Evolutionary conservation across 305 asterid genomes (phyloP), one percentile per base, ranked within the genome.

Genomic region (Fraxinus velutina): DNA sequence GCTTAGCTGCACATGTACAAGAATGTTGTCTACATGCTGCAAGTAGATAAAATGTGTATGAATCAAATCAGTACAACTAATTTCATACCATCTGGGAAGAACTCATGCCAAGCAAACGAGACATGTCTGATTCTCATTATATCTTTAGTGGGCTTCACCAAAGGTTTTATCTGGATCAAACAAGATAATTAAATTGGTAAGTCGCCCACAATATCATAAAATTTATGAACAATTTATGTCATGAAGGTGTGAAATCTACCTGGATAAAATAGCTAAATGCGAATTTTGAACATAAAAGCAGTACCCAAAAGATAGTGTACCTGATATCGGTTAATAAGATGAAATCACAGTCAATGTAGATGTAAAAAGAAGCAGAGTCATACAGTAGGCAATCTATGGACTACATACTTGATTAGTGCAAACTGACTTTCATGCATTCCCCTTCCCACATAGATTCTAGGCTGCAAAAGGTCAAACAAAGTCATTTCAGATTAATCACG

Each of bases 351-450:
- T 86, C 22, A 88, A 83, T 22, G 82, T 73, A 79, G 76, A 76
- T 33, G 85, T 34, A 73, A 55, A 57, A 78, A 42, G 30, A 78
- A 81, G 81, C 70, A 80, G 62, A 83, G 77, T 77, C 22, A 47
- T 79, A 75, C 12, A 81, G 60, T 12, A 85, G 50, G 79, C 77
- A 85, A 79, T 50, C 84, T 80, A 33, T 73, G 79, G 39, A 37
- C 74, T 75, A 82, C 94, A 78, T 89, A 94, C 99, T 91, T 96
- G 88, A 96, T 88, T 55, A 96, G 98, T 52, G 99, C 89, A 86
- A 91, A 89, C 79, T 93, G 98, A 72, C 98, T 96, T 87, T 96
- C 99, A 21, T 96, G 99, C 99, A 96, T 96, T 88, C 99, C 99
- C 85, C 99, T 92, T 77, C 99, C 99, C 68, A 96, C 97, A 47